Conservation (phyloP, 192 early-diverging fungal genomes). For the Gonapodya prolifera region DNA sequence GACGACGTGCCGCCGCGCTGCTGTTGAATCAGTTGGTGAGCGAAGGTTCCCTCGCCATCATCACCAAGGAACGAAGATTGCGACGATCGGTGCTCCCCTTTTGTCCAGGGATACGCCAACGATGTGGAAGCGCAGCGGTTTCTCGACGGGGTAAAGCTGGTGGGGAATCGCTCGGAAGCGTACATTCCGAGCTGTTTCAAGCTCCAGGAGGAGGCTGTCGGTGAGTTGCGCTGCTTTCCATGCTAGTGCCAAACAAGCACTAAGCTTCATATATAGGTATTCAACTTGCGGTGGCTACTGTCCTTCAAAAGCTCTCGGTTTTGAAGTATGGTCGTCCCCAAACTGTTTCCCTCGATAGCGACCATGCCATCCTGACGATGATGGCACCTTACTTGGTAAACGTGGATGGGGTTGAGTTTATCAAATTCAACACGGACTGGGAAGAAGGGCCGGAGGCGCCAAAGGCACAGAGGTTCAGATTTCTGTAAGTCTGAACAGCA, state of each 20-base stretch:
- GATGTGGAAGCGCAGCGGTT: neutral
- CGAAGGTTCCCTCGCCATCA: too few relatives aligned
- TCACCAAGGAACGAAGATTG: too few relatives aligned
- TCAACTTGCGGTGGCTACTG: neutral
- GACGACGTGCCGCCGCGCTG: neutral
- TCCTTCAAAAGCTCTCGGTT: neutral
- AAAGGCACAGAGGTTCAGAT: neutral
- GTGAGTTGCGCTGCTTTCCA: neutral
- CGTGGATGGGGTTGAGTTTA: neutral
- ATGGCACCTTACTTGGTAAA: neutral
- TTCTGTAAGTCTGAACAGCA: neutral
- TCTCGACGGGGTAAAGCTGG: neutral
- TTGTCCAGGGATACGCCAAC: neutral
- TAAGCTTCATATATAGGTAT: neutral
- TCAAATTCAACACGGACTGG: neutral
- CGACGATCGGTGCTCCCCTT: neutral
- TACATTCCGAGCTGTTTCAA: neutral
- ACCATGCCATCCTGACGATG: conserved; percentile 1
- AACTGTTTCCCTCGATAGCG: neutral
- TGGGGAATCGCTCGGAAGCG: neutral
- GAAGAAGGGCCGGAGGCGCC: conserved; percentile 3
- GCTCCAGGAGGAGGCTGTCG: conserved; percentile 1
- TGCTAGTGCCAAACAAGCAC: too few relatives aligned
- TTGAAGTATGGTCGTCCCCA: neutral
- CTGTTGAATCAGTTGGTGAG: conserved; percentile 1